Percentiles rank a stretch among this genome's conserved stretches.
phyloP scores from a whole-genome alignment of 805 yeast species.

The Nadsonia fulvescens region DNA sequence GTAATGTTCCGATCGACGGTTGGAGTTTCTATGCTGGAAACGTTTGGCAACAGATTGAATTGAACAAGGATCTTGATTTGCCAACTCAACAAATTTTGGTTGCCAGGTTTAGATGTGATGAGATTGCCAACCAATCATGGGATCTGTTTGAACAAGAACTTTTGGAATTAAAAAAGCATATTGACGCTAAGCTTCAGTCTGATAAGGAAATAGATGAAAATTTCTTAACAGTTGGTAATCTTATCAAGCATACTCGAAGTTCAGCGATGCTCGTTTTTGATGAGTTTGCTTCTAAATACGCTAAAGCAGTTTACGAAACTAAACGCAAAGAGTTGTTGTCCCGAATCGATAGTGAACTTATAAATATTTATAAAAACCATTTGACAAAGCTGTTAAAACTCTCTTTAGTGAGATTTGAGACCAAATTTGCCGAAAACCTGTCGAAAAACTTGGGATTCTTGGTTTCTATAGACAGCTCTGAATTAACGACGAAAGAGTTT shows the following conservation, averaged over 20 bases:
- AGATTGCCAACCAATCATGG: slow-evolving; percentile 43
- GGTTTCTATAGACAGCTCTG: too few relatives aligned
- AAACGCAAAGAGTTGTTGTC: slow-evolving; percentile 32
- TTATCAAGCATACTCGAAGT: slow-evolving; percentile 26
- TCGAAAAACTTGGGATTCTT: too few relatives aligned
- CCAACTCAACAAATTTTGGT: slow-evolving; percentile 95
- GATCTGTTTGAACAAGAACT: slow-evolving; percentile 25
- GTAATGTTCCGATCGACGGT: slow-evolving; percentile 82
- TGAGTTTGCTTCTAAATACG: slow-evolving; percentile 58
- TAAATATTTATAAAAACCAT: slow-evolving; percentile 8
- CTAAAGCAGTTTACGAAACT: slow-evolving; percentile 43
- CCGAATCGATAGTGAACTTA: slow-evolving; percentile 26
- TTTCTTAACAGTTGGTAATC: slow-evolving; percentile 22
- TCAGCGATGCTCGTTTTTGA: slow-evolving; percentile 41
- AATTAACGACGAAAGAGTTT: too few relatives aligned
- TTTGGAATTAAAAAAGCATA: slow-evolving; percentile 15
- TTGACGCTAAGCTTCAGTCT: slow-evolving; percentile 12
- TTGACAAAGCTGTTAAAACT: slow-evolving; percentile 2
- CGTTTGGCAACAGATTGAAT: slow-evolving; percentile 88
- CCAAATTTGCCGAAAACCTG: too few relatives aligned
- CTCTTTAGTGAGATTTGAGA: slow-evolving; percentile 3
- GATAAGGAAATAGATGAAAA: slow-evolving; percentile 7
- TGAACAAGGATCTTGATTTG: slow-evolving; percentile 81
- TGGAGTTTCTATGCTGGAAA: slow-evolving; percentile 84
- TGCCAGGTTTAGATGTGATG: slow-evolving; percentile 88